Base-by-base conservation (phyloP, 1,284 basidiomycete species). In the Austropuccinia psidii region DNA sequence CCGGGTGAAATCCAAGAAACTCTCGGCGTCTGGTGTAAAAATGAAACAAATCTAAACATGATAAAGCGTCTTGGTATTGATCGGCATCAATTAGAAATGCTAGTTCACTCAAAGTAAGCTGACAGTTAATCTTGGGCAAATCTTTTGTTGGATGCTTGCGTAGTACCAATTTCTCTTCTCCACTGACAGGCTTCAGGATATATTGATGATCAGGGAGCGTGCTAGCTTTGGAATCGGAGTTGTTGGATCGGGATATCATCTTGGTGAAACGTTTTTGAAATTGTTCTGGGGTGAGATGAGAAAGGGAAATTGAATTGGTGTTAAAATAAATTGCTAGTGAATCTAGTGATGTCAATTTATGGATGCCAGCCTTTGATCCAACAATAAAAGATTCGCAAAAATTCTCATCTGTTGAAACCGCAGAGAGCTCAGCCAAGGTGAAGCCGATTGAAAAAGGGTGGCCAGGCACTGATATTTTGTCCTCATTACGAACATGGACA, bases 361-460 rank as follows among this genome's bases (percentile, higher is more conserved):
- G 93, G 55, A 98, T 90, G 39, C 90, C 89, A 41, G 90, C 88
- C 4, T 88, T 85, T 11, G 88, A 90, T 80, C 92, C 93, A 82
- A 94, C 90, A 70, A 98, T 92, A 82, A 98, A 98, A 0, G 93
- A 88, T n/a, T 94, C 87, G 76, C 90, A 83, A 97, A 97, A 99
- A 72, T 87, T 83, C 76, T 87, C 88, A 79, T 99, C 88, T 0
- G 95, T 93, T 0, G 96, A 98, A n/a, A 90, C 87, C 33, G 93
- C 93, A 6, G 90, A 89, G 80, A 99, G 97, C 45, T 89, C 88
- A 4, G 90, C 88, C n/a, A 99, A 84, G 1, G 95, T 98, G 57
- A 95, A 79, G 75, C 97, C 96, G 37, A 89, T 89, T 2, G 95
- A 89, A 80, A 99, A 98, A 8, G 95, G 95, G 81, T 97, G 95